Base-by-base conservation (phyloP, 2,329 filamentous ascomycete species). In the Fusarium sarcochroum region DNA sequence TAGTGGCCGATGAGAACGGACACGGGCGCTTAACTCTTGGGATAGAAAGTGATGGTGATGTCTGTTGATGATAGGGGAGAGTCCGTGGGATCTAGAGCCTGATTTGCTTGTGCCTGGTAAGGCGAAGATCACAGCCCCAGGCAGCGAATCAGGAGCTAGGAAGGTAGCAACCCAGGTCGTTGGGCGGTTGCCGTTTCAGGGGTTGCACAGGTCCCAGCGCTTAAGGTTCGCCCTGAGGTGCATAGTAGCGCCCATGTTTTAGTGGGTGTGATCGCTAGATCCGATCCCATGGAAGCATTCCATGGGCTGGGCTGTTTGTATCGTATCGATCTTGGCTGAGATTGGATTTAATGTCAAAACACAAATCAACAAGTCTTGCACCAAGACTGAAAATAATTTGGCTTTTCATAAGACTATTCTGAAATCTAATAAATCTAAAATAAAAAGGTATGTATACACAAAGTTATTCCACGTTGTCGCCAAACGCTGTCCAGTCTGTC, bases 11-110 rank as follows among this genome's bases (percentile, higher is more conserved):
- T 53, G 54, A 44, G 27, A 50, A 44, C 47, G 48, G 44, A 15
- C 30, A 59, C 50, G 58, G 67, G 67, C 67, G 67, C 67, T 70
- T 69, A 70, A 35, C 25, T 52, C 46, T 58, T 34, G 35, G 30
- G 14, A 30, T 14, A 58, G 27, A 14, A 48, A 30, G 38, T 45
- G 58, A 40, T 20, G 47, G 41, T 42, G 64, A 57, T 38, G 44
- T 41, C 10, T 69, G 46, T 37, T 63, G 50, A 46, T 38, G 47
- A 37, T 44, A 64, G 40, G 48, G 17, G 21, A 46, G 34, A 54
- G 63, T 57, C 23, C 27, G 47, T 35, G 50, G 55, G 18, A 21
- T 15, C 35, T 51, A 21, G 4, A 30, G 17, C 18, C 21, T 49
- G 20, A 55, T 55, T 56, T 30, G 63, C 21, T 51, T 47, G 66